phyloP scores from a whole-genome alignment of 2,329 filamentous ascomycete genomes.

The Xylaria sp. region DNA sequence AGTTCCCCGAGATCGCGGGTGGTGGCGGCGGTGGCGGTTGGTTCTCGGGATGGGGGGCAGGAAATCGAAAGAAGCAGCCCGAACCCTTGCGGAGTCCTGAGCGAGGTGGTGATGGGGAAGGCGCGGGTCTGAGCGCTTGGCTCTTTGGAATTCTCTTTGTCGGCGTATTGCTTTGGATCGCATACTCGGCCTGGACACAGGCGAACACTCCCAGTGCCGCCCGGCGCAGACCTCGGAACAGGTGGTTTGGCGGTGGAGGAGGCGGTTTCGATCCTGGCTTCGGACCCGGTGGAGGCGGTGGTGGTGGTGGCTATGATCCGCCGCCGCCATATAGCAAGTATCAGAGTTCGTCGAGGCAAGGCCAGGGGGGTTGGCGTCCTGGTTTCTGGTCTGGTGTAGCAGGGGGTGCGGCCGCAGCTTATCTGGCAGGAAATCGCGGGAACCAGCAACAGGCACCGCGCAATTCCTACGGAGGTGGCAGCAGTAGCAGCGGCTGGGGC shows the following conservation, averaged over 20 bases:
- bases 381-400: constrained; percentile 80
- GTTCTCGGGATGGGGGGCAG: constrained; percentile 43
- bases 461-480: constrained; percentile 33
- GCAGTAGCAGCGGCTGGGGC: constrained; percentile 46
- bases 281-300: constrained; percentile 54
- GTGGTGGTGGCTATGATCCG: constrained; percentile 54
- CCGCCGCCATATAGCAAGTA: constrained; percentile 65
- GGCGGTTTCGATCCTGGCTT: constrained; percentile 56
- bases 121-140: constrained; percentile 51
- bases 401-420: constrained; percentile 75
- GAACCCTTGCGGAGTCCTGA: constrained; percentile 12
- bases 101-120: constrained; percentile 21
- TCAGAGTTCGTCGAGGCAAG: constrained; percentile 39
- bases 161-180: constrained; percentile 68
- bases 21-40: constrained; percentile 50
- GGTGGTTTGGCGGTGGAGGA: constrained; percentile 53
- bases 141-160: constrained; percentile 73
- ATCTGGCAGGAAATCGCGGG: constrained; percentile 67
- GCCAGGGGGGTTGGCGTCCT: constrained; percentile 69
- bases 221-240: constrained; percentile 41
- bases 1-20: constrained; percentile 68
- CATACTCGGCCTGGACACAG: constrained; percentile 62
- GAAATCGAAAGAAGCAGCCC: constrained; percentile 41
- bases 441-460: constrained; percentile 50
- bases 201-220: constrained; percentile 8